These are phyloP conservation scores for Pseudevernia furfuracea DNA, from an alignment of 495 filamentous ascomycete genomes.

Conservation along the genomic window DNA sequence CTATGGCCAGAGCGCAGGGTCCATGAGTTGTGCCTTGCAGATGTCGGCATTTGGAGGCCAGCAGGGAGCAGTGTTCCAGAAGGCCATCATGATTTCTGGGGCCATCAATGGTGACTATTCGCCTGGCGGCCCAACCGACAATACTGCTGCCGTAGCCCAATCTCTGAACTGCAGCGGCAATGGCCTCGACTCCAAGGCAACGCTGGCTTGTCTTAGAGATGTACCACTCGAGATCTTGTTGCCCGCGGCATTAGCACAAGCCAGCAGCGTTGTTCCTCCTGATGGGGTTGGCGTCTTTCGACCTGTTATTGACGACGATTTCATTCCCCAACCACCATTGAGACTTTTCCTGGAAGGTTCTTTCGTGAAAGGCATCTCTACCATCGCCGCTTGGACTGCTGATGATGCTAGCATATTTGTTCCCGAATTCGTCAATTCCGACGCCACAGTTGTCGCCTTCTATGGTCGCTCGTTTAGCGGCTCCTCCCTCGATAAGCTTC, in stretches of 20 bases:
- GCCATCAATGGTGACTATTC: neutral
- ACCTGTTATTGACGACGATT: neutral
- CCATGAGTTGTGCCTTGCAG: neutral
- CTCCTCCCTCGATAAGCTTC: neutral
- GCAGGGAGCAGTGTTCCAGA: neutral
- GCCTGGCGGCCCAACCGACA: neutral
- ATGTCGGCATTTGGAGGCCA: neutral
- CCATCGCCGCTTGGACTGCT: neutral
- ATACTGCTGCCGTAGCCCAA: neutral
- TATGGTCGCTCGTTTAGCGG: neutral
- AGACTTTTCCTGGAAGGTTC: neutral
- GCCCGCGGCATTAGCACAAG: neutral
- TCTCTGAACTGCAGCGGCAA: neutral
- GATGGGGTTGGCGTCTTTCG: neutral
- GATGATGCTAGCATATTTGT: neutral
- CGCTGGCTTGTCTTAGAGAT: neutral
- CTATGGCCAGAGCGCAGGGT: neutral
- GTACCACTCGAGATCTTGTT: neutral
- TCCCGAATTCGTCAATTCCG: too few relatives aligned
- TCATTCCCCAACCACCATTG: neutral
- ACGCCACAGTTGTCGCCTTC: neutral
- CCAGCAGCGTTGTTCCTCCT: neutral
- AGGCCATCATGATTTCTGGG: neutral
- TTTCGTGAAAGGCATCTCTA: neutral
- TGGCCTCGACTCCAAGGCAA: neutral